Evolutionary conservation across 148 eudicot species (phyloP), one percentile per base, ranked within the genome.

Genomic region (Drosera capensis): DNA sequence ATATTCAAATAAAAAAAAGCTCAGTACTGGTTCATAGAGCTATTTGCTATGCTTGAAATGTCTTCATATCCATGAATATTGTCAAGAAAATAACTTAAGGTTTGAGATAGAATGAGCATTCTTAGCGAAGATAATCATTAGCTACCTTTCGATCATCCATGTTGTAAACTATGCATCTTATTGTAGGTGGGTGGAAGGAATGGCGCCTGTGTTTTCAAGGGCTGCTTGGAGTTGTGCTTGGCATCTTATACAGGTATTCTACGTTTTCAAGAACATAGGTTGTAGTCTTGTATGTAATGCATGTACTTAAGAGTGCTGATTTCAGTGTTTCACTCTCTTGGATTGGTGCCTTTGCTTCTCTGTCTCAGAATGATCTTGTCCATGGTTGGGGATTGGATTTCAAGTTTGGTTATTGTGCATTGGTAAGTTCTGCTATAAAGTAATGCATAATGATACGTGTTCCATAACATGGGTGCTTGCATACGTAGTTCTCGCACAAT

Each of bases 301-400:
- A 39, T 2, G 1, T 39, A 8, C 16, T 5, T 9, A 8, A 5
- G 14, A 9, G 0, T 37, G 40, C 14, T 14, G 11, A 8, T 14
- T 37, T 1, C 5, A 39, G 2, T 7, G 6, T 12, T 39, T 3
- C 14, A 14, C 5, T 39, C 43, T 39, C 17, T 14, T 3, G 15
- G 14, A 39, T 14, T 39, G 18, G 18, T 29, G 0, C 26, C 14
- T 47, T 18, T 24, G 28, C 45, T 16, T 25, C 53, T 26, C 39
- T 80, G 49, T 45, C 56, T 40, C 86, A 90, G 99, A 90, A 78
- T 70, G 99, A 90, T 72, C 94, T 90, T 47, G 88, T 90, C 71
- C 99, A 90, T 64, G 99, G 99, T 48, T 90, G 99, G 99, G 99
- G 99, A 58, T 64, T 90, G 80, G 99, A 90, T 68, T 84, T 90